phyloP scores from a whole-genome alignment of 768 basidiomycete species.

The Rhodotorula graminis region DNA sequence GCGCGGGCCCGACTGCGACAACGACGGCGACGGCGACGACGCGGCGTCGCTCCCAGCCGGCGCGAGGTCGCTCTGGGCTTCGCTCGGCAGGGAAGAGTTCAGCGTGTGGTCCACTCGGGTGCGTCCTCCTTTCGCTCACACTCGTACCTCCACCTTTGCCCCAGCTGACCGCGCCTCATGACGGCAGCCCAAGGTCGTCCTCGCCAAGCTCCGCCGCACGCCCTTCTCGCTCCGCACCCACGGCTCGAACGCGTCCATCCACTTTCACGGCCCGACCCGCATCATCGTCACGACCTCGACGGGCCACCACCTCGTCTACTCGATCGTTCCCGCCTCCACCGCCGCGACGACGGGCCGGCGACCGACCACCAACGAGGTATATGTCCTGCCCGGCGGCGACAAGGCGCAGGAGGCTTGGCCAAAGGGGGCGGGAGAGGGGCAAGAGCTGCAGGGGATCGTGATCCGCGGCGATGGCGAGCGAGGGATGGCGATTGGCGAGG shows the following conservation, averaged over 20 bases:
- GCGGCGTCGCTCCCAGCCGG: neutral
- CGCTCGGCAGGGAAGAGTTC: constrained; percentile 32
- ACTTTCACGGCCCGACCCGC: constrained; percentile 24
- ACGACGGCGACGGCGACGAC: neutral
- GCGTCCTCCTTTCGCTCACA: neutral
- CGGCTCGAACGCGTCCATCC: constrained; percentile 21
- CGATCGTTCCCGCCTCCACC: neutral
- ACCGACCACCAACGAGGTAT: neutral
- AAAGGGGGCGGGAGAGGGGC: constrained; percentile 27
- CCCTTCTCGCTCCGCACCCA: constrained; percentile 32
- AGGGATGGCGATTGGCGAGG: constrained; percentile 29
- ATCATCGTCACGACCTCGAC: constrained; percentile 27
- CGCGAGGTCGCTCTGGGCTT: constrained; percentile 15
- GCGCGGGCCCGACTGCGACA: neutral
- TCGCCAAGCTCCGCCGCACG: constrained; percentile 35
- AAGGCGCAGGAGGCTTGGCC: constrained; percentile 25
- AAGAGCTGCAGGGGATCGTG: constrained; percentile 14
- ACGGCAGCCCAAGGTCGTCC: constrained; percentile 33
- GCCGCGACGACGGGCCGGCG: too few species aligned
- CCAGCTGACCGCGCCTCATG: neutral
- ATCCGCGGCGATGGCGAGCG: constrained; percentile 21
- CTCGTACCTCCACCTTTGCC: neutral
- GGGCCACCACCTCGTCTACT: constrained; percentile 34
- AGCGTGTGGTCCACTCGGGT: constrained; percentile 32
- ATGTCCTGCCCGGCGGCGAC: constrained; percentile 31